Base-by-base conservation (phyloP, 768 basidiomycete genomes). In the Suillus lakei region DNA sequence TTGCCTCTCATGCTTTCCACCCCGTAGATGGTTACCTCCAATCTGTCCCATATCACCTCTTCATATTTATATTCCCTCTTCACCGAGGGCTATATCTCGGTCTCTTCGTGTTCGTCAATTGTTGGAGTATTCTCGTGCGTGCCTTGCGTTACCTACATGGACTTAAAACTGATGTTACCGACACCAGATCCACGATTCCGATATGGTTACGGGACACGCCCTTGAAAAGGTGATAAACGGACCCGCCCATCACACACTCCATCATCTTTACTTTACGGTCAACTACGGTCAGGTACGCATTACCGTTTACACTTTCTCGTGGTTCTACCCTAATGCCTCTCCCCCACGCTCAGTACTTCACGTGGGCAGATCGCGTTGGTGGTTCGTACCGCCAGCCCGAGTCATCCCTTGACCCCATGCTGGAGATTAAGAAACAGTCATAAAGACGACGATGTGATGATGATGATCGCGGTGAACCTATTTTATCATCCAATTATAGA, bases 1-100 rank as follows among this genome's bases (percentile, higher is more conserved):
- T 94, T 72, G 93, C 98, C 38, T 97, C 97, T 28, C 92, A 98
- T 74, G 98, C 98, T 0, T 99, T 99, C 88, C 95, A 99, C 78
- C 94, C 94, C 0, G 79, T 98, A 26, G 98, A 99, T 76, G 98
- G 98, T 2, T 99, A 93, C 75, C 74, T 90, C 32, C 98, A 99
- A 80, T 96, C 95, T 12, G 77, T 99, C 5, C 98, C 98, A 2
- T 99, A 99, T 75, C 98, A 99, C 77, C 72, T 96, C 67, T 96
- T 96, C 81, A 84, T 93, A 69, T 93, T 90, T 81, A 21, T 97
- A 50, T 94, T 98, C 82, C 98, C 98, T 1, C 77, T 98, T 12
- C 95, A 99, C 71, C 93, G 94, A 65, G 80, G 83, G 66, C 71
- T 95, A 56, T 98, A 95, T 78, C 86, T 99, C 62, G 87, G 77